Evolutionary conservation across 257 asterid species (phyloP).

Genomic region (Nicotiana tabacum): DNA sequence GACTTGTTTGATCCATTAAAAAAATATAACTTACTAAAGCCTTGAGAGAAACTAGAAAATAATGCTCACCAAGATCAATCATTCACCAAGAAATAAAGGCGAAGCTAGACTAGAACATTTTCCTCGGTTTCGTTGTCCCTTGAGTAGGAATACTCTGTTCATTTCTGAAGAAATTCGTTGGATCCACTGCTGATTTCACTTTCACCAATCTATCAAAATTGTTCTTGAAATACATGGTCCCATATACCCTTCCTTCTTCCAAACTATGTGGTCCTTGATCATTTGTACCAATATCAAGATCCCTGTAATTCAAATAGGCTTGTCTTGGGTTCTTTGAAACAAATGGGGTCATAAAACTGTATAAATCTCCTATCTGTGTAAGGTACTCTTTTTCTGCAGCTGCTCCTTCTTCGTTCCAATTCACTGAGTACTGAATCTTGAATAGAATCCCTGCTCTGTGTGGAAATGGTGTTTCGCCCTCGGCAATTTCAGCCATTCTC

Average conservation of each 20-base stretch:
- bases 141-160: constrained; percentile 38
- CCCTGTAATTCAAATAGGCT: constrained; percentile 44
- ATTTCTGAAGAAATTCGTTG: constrained; percentile 38
- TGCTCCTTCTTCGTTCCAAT: constrained; percentile 24
- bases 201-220: constrained; percentile 41
- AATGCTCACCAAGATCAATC: not conserved
- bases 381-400: constrained; percentile 18
- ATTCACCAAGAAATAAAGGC: not conserved
- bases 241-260: constrained; percentile 29
- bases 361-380: not conserved
- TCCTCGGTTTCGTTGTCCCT: not conserved
- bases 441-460: constrained; percentile 32
- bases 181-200: constrained; percentile 36
- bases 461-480: constrained; percentile 30
- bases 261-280: constrained; percentile 13
- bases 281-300: constrained; percentile 35
- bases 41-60: not conserved
- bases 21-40: no score
- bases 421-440: constrained; percentile 34
- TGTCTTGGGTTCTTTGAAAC: constrained; percentile 39
- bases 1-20: not conserved
- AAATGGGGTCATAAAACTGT: constrained; percentile 31
- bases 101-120: not conserved
- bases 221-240: constrained; percentile 32
- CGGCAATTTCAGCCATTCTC: constrained; percentile 20